A percentile compares a stretch with the other conserved stretches of the same genome.
These are phyloP conservation scores for Gloeopeniophorella convolvens DNA, from an alignment of 768 basidiomycete species.

Conservation along the genomic window DNA sequence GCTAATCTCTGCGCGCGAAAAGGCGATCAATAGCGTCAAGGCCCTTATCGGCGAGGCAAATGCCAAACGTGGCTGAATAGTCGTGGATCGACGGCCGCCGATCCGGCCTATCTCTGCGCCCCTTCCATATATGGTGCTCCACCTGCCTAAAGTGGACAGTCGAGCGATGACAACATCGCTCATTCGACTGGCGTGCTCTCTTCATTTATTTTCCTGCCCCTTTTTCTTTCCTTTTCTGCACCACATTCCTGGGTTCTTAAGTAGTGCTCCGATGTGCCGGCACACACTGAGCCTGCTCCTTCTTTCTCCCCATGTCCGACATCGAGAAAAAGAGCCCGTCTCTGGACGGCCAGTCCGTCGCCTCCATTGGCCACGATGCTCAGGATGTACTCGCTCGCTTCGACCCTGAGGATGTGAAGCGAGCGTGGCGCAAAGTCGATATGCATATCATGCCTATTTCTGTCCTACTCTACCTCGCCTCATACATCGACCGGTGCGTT, in stretches of 20 bases:
- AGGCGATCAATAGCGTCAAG: constrained; percentile 58
- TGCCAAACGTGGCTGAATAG: not conserved
- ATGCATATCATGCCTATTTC: constrained; percentile 16
- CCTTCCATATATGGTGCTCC: not conserved
- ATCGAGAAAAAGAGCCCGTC: not conserved
- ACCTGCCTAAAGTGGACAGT: not conserved
- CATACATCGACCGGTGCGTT: constrained; percentile 14
- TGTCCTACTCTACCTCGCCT: constrained; percentile 15
- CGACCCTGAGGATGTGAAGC: not conserved
- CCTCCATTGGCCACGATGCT: not conserved
- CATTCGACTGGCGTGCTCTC: not conserved
- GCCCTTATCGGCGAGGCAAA: constrained; percentile 41
- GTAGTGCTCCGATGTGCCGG: too few species aligned
- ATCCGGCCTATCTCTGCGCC: too few species aligned
- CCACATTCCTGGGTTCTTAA: too few species aligned
- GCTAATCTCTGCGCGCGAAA: constrained; percentile 63
- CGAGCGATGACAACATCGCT: not conserved
- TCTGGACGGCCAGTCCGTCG: not conserved
- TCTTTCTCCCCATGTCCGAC: not conserved
- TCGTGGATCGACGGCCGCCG: too few species aligned
- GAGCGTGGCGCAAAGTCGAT: constrained; percentile 20
- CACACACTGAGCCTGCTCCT: too few species aligned
- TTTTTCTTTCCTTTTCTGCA: not conserved
- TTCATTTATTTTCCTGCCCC: too few species aligned
- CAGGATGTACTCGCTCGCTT: not conserved